Percentiles rank a stretch among this genome's conserved stretches.
phyloP scores from a whole-genome alignment of 441 rosid genomes.

The Geranium incanum region DNA sequence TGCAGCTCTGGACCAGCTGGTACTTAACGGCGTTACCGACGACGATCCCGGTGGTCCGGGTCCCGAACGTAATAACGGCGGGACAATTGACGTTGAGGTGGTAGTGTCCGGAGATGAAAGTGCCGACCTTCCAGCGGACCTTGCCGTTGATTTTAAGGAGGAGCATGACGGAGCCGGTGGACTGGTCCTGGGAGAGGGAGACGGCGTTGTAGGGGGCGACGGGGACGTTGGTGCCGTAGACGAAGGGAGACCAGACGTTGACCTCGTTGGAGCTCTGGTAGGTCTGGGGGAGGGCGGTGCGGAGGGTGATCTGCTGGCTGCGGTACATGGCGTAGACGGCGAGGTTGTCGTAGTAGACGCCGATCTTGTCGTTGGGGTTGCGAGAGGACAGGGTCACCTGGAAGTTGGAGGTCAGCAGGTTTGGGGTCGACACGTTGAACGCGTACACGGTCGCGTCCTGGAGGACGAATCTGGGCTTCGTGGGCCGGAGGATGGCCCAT shows the following conservation, averaged over 20 bases:
- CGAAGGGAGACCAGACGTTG: slow-evolving; percentile 70
- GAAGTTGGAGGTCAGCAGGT: slow-evolving; percentile 62
- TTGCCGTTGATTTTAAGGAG: slow-evolving; percentile 61
- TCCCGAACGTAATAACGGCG: slow-evolving; percentile 43
- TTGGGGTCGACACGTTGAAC: slow-evolving; percentile 69
- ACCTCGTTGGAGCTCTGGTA: slow-evolving; percentile 78
- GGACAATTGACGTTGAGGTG: slow-evolving; percentile 52
- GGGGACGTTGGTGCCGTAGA: slow-evolving; percentile 55
- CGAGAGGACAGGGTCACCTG: slow-evolving; percentile 69
- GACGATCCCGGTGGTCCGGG: slow-evolving; percentile 28
- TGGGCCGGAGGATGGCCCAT: slow-evolving; percentile 74
- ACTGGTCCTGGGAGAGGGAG: slow-evolving; percentile 37
- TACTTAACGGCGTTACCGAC: slow-evolving; percentile 61
- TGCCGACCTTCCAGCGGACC: slow-evolving; percentile 71
- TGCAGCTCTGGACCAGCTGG: slow-evolving; percentile 39
- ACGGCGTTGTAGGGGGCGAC: slow-evolving; percentile 58
- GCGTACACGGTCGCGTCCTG: slow-evolving; percentile 82
- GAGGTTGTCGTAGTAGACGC: slow-evolving; percentile 75
- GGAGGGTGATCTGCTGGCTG: slow-evolving; percentile 72
- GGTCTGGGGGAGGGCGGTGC: slow-evolving; percentile 42
- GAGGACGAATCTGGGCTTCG: slow-evolving; percentile 66
- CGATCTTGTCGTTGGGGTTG: slow-evolving; percentile 69
- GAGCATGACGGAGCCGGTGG: slow-evolving; percentile 33
- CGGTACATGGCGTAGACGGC: slow-evolving; percentile 62
- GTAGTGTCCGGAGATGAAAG: slow-evolving; percentile 48